Conservation (phyloP, 192 early-diverging fungal genomes). For the Backusella morwellensis region DNA sequence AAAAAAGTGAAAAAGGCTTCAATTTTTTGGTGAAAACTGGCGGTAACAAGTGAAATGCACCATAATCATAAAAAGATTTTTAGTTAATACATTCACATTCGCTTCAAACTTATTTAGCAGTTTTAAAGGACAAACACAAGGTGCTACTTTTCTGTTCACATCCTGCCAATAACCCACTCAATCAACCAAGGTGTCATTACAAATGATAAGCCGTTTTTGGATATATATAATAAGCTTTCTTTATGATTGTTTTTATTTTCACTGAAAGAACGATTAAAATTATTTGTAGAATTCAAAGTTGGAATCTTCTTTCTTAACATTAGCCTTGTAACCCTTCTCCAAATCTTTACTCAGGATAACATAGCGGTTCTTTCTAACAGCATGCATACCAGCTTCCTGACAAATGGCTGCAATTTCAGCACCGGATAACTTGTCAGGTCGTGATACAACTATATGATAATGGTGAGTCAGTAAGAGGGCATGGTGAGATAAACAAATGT, state of each 20-base stretch:
- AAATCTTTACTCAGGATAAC: slow-evolving; percentile 93
- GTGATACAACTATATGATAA: slow-evolving; percentile 72
- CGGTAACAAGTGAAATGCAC: no score
- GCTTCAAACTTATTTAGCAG: no score
- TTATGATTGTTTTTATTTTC: neutral
- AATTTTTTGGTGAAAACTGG: no score
- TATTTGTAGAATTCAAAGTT: slow-evolving; percentile 97
- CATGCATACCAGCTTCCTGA: slow-evolving; percentile 98
- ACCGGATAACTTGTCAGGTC: slow-evolving; percentile 95
- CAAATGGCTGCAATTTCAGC: slow-evolving; percentile 98
- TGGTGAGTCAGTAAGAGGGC: neutral
- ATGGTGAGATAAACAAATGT: neutral
- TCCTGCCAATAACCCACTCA: neutral
- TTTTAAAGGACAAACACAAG: no score
- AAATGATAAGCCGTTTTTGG: neutral
- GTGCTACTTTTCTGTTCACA: no score
- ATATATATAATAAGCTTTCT: neutral
- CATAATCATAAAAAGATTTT: no score
- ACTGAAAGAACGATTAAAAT: neutral
- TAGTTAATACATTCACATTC: no score
- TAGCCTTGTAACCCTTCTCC: slow-evolving; percentile 95
- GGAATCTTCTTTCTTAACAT: slow-evolving; percentile 94
- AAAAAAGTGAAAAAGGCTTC: no score
- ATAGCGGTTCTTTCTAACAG: slow-evolving; percentile 97
- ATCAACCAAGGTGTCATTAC: neutral